phyloP scores from a whole-genome alignment of 2,329 filamentous ascomycete species.

The Cytospora mali region DNA sequence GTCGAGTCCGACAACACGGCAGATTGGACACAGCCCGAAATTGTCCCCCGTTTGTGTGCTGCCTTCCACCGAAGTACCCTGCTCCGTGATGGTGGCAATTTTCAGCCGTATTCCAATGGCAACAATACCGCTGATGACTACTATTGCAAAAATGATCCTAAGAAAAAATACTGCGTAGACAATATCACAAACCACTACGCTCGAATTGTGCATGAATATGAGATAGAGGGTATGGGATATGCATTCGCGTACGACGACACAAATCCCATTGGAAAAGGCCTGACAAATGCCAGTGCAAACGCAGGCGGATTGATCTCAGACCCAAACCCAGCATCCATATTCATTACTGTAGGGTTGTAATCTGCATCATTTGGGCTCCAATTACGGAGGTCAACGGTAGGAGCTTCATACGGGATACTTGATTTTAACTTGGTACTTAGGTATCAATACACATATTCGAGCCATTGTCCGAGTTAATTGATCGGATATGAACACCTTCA shows the following conservation, averaged over 20 bases:
- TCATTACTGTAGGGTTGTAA: background rate
- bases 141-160: background rate
- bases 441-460: too few relatives aligned
- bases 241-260: constrained; percentile 21
- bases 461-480: too few relatives aligned
- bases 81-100: background rate
- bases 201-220: constrained; percentile 5
- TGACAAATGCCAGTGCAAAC: constrained; percentile 5
- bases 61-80: constrained; percentile 15
- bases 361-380: too few relatives aligned
- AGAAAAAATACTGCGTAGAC: background rate
- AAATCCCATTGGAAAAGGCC: background rate
- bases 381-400: too few relatives aligned
- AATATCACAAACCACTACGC: constrained; percentile 13
- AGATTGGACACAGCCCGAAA: background rate
- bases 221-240: constrained; percentile 7
- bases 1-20: background rate
- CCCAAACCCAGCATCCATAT: background rate
- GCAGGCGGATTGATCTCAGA: constrained; percentile 19
- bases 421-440: too few relatives aligned
- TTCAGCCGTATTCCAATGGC: constrained; percentile 7
- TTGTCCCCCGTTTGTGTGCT: constrained; percentile 19
- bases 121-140: constrained; percentile 10
- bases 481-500: too few relatives aligned
- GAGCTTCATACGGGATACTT: too few relatives aligned